Evolutionary conservation across 1,139 yeast species (phyloP), one percentile per base, ranked within the genome.

Genomic region (Hansenula sp.): DNA sequence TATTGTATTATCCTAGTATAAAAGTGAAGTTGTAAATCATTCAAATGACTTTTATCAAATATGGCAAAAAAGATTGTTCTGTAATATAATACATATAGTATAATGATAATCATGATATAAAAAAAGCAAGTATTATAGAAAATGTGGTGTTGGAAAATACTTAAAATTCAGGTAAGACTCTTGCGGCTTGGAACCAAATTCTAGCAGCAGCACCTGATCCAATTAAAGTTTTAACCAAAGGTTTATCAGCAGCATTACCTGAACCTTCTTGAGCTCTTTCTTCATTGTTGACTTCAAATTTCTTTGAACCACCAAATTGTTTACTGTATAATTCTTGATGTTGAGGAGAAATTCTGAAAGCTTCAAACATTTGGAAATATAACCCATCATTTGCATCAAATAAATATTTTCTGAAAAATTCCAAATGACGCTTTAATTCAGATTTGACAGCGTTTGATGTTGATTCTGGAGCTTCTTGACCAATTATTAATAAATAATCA

Each of bases 131-230:
- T 33, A 33, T 18, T 16, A 6, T 18, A 33, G 4, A 33, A 11
- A 33, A 18, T 8, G 19, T 4, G n/a, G 10, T 5, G 25, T 28
- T 28, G 31, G 5, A 28, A 10, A 21, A 4, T 21, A 8, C 17
- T 10, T 29, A 15, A 27, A 66, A 50, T 18, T 56, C 56, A 48
- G 65, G 84, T 60, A 55, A 68, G 57, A 79, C 67, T 54, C 89
- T 68, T 2, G 84, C 88, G 33, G 82, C 83, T 60, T 81, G 88
- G 64, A 81, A 80, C 62, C 82, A 81, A 5, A 79, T 73, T 53
- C 89, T 70, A 5, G 88, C 87, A 17, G 88, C 89, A 7, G 85
- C 68, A 10, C 80, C 88, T 41, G 71, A 68, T 2, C 85, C 85
- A 70, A 83, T 81, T 52, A 83, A 66, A 47, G 82, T 77, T 58